A percentile compares a stretch with the other conserved stretches of the same genome.
Conservation (phyloP, 2,329 filamentous ascomycete species). For the Rhynchosporium graminicola region DNA sequence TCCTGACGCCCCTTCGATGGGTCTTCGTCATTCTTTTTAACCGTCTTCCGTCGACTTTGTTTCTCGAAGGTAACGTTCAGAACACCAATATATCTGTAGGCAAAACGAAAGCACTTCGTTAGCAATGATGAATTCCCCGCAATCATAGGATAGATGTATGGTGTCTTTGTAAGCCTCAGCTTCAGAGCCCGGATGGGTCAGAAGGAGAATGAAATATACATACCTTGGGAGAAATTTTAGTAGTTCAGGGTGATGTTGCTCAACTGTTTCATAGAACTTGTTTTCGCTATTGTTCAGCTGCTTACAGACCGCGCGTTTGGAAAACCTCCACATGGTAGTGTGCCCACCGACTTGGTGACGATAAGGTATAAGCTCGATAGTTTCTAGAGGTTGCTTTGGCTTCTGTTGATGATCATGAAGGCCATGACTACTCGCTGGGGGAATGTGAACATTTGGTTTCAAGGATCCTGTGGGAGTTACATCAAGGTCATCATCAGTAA, state of each 20-base stretch:
- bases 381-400: constrained; percentile 66
- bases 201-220: constrained; percentile 33
- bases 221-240: constrained; percentile 88
- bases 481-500: constrained; percentile 34
- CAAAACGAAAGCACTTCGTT: constrained; percentile 33
- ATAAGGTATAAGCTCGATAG: constrained; percentile 95
- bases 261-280: constrained; percentile 96
- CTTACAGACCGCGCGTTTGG: constrained; percentile 92
- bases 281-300: constrained; percentile 98
- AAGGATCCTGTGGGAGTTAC: constrained; percentile 38
- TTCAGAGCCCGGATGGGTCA: constrained; percentile 37
- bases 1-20: constrained; percentile 26
- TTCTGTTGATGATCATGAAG: constrained; percentile 52
- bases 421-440: constrained; percentile 40
- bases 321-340: constrained; percentile 95
- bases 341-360: constrained; percentile 97
- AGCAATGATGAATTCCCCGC: constrained; percentile 22
- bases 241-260: constrained; percentile 85
- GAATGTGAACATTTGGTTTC: constrained; percentile 35
- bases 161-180: constrained; percentile 35
- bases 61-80: constrained; percentile 95
- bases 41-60: constrained; percentile 66
- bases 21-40: constrained; percentile 52
- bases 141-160: constrained; percentile 14
- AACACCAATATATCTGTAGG: constrained; percentile 85